These are phyloP conservation scores for Podospora didyma DNA, from an alignment of 495 filamentous ascomycete genomes.

Conservation along the genomic window DNA sequence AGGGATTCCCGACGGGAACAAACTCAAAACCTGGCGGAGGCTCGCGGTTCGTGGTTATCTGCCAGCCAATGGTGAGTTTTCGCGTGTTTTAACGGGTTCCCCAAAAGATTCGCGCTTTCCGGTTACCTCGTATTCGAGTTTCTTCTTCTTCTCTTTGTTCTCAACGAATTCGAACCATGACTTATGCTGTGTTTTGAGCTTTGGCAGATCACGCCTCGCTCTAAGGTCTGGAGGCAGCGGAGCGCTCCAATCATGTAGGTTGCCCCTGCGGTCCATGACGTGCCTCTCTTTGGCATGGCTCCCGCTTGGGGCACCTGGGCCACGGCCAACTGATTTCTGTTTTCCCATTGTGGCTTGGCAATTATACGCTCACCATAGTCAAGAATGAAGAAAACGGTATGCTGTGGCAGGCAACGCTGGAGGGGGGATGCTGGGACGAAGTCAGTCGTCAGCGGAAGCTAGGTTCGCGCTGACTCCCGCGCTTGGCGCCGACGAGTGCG, in stretches of 20 bases:
- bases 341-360: constrained; percentile 23
- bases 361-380: constrained; percentile 10
- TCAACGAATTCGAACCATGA: constrained; percentile 52
- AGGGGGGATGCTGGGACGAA: neutral
- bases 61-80: constrained; percentile 20
- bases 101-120: neutral
- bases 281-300: constrained; percentile 32
- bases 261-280: constrained; percentile 25
- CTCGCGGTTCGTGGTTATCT: constrained; percentile 40
- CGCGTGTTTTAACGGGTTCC: neutral
- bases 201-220: constrained; percentile 26
- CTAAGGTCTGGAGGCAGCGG: constrained; percentile 28
- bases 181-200: constrained; percentile 44
- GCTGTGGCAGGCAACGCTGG: neutral
- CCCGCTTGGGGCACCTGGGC: constrained; percentile 17
- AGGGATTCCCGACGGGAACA: constrained; percentile 75
- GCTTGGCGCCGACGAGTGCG: neutral
- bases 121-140: constrained; percentile 46
- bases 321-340: constrained; percentile 24
- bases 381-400: neutral
- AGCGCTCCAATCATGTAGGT: constrained; percentile 26
- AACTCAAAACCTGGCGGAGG: constrained; percentile 79
- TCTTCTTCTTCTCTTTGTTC: constrained; percentile 55
- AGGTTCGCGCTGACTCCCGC: neutral
- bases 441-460: neutral